Base-by-base conservation (phyloP, 2,329 filamentous ascomycete genomes). In the Cercospora beticola region DNA sequence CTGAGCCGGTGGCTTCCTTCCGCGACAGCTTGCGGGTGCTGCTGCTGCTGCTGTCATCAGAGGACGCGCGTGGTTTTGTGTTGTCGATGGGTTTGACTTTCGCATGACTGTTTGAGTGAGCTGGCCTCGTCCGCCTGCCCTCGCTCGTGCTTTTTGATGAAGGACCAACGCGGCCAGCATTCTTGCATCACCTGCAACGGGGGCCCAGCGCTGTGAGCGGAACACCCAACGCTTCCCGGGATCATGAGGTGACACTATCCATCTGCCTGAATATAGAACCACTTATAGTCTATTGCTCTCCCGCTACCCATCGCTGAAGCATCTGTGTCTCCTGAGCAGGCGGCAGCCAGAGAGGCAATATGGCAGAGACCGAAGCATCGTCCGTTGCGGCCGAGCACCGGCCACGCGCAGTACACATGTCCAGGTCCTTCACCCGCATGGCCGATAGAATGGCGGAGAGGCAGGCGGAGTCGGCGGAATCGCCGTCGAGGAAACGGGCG, bases 371-470 rank as follows among this genome's bases (percentile, higher is more conserved):
- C 54, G 54, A 57, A 40, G 33, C 67, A 26, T 46, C 67, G 54
- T 65, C 70, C 12, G 61, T 69, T 68, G 65, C 56, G 52, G n/a
- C 54, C 56, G 46, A 68, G 6, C 52, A 16, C 62, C 73, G 73
- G 43, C 74, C 81, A 6, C 76, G 75, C 58, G 73, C 79, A 54
- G 75, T 83, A 21, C 81, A 83, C 57, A 74, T 79, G 58, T 81
- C 83, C 46, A 78, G 81, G 57, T 85, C 83, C 33, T 86, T 86
- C 74, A 83, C 81, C 5, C 82, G 84, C 28, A 79, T 86, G 56
- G 83, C 64, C 43, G 63, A 69, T 6, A 82, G 84, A 31, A 79
- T 86, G 56, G 83, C 64, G 12, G 63, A 69, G 9, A 82, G 84
- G 26, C 79, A 86, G 56, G 69, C 71, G 43, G 60, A 70, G 28